Percentiles rank a stretch among this genome's conserved stretches.
phyloP scores from a whole-genome alignment of 1,139 yeast species.

The Saccharomyces hybrid region DNA sequence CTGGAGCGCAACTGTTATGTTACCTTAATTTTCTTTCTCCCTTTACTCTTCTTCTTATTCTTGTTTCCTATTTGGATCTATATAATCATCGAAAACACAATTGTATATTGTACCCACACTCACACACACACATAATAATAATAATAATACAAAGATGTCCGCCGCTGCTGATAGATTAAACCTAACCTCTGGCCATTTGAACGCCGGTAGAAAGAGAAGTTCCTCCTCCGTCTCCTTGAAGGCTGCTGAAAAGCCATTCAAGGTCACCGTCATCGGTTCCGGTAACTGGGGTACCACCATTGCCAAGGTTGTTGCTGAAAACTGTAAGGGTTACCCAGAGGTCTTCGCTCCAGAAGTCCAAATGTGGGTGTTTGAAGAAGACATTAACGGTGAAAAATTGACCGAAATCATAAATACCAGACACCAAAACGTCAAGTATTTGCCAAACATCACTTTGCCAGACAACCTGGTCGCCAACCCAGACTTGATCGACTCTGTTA shows the following conservation, averaged over 20 bases:
- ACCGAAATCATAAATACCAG: slow-evolving; percentile 80
- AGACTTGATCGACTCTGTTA: slow-evolving; percentile 61
- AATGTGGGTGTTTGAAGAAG: slow-evolving; percentile 95
- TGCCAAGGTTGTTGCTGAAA: slow-evolving; percentile 88
- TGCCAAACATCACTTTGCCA: slow-evolving; percentile 78
- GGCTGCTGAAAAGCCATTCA: slow-evolving; percentile 39
- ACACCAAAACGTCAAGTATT: slow-evolving; percentile 85
- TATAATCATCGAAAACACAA: background rate
- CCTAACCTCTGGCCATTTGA: slow-evolving; percentile 26
- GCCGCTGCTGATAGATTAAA: slow-evolving; percentile 29
- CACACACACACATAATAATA: background rate
- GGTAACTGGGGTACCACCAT: slow-evolving; percentile 96
- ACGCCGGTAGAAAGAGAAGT: slow-evolving; percentile 14
- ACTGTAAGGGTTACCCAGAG: slow-evolving; percentile 59
- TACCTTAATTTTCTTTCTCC: background rate
- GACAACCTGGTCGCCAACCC: slow-evolving; percentile 78
- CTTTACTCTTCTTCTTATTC: background rate
- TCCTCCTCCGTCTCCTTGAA: slow-evolving; percentile 16
- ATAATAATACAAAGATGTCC: slow-evolving; percentile 16
- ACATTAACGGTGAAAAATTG: slow-evolving; percentile 58
- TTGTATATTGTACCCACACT: background rate
- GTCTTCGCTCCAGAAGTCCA: slow-evolving; percentile 62
- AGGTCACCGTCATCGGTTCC: slow-evolving; percentile 53
- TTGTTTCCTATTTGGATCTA: no score
- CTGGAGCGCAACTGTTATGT: background rate